Evolutionary conservation across 139 green algal genomes (phyloP), one percentile per base, ranked within the genome.

Genomic region (Cymbomonas tetramitiformis): DNA sequence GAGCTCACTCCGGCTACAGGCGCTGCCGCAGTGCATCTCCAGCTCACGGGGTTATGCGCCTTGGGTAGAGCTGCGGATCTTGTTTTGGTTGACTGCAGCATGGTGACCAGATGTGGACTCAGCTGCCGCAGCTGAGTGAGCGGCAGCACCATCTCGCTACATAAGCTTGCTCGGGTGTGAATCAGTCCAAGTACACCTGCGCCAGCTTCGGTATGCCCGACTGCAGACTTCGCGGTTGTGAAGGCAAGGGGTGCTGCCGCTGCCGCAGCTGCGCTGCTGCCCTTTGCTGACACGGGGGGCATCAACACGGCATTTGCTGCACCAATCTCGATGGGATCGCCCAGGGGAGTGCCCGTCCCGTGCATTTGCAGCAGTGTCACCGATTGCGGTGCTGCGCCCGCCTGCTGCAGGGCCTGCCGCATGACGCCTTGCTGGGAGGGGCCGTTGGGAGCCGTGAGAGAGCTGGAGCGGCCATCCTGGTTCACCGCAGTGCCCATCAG

Each of bases 321-420:
- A 2, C 86, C 83, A 5, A 90, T 63, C 64, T 94, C 86, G 36
- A 94, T 93, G 33, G 85, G 82, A 39, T 94, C 86, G 3, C 86
- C 79, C 19, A 93, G 72, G 0, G 75, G 63, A 4, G 83, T 89
- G 33, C 83, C 86, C 3, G 83, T 91, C 60, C 83, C 83, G 38
- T 93, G 83, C 72, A 90, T 79, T 56, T 87, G 73, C 56, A 93
- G 18, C 12, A 18, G 28, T 24, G 29, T 12, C 18, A 58, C 32
- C 24, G 19, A n/a, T 8, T 29, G 44, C 12, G 56, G 19, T 15
- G 30, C 4, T 23, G 79, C 7, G 0, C 32, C 32, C 10, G 76
- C 73, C 15, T 51, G 52, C 28, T 33, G 40, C 51, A 93, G 63
- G 0, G 80, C 83, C 7, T 40, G 31, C 0, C 58, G 56, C 18